A percentile compares a stretch with the other conserved stretches of the same genome.
Evolutionary conservation across 805 yeast species (phyloP).

Genomic region (Maudiozyma barnettii): DNA sequence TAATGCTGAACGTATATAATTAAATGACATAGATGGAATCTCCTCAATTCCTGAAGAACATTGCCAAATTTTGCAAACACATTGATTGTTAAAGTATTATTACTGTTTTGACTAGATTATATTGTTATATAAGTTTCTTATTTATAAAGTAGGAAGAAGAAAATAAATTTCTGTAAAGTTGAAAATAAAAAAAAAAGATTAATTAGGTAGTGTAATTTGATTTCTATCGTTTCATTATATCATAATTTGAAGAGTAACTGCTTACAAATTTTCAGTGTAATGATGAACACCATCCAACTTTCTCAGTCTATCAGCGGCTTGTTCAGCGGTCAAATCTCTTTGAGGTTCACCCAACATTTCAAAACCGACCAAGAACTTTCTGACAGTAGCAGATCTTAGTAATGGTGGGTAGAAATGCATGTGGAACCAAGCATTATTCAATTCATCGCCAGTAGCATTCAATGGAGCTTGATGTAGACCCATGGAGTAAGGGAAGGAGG

Average conservation of each 20-base stretch:
- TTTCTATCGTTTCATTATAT: too few species aligned
- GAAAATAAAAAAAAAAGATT: background rate
- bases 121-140: too few species aligned
- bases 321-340: constrained; percentile 29
- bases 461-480: constrained; percentile 72
- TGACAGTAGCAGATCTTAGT: constrained; percentile 62
- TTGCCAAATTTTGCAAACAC: too few species aligned
- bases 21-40: too few species aligned
- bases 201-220: too few species aligned
- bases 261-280: constrained; percentile 35
- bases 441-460: constrained; percentile 34
- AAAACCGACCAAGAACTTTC: constrained; percentile 68
- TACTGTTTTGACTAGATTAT: too few species aligned
- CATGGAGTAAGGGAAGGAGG: constrained; percentile 73
- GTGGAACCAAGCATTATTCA: constrained; percentile 48
- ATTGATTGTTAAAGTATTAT: too few species aligned
- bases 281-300: constrained; percentile 32
- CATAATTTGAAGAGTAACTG: constrained; percentile 2
- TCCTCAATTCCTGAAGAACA: too few species aligned
- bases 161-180: background rate
- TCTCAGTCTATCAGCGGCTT: constrained; percentile 34
- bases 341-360: constrained; percentile 63
- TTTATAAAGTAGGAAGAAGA: too few species aligned
- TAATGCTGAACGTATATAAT: too few species aligned
- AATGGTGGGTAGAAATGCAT: constrained; percentile 76